Evolutionary conservation across 2,329 filamentous ascomycete species (phyloP).

Genomic region (Xylaria arbuscula): DNA sequence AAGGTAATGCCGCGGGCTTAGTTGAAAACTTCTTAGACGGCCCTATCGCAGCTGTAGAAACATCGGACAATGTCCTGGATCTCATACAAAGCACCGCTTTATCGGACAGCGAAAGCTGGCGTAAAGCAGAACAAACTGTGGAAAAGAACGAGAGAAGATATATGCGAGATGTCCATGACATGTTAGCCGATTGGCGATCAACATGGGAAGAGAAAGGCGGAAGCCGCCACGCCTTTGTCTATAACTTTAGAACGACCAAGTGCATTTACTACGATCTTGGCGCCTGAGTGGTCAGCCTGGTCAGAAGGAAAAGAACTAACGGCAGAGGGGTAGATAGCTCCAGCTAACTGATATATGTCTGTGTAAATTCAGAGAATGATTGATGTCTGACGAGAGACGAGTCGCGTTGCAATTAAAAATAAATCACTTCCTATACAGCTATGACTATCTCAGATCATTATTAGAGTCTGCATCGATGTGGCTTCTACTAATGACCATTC

Average conservation of each 20-base stretch:
- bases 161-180: slow-evolving; percentile 81
- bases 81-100: slow-evolving; percentile 78
- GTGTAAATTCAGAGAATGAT: slow-evolving; percentile 13
- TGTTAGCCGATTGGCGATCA: slow-evolving; percentile 72
- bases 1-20: slow-evolving; percentile 67
- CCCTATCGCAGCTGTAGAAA: slow-evolving; percentile 88
- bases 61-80: slow-evolving; percentile 83
- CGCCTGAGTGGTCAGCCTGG: slow-evolving; percentile 17
- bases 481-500: not conserved
- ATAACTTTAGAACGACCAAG: slow-evolving; percentile 87
- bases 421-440: not conserved
- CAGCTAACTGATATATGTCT: slow-evolving; percentile 2
- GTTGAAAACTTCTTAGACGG: slow-evolving; percentile 78
- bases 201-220: slow-evolving; percentile 65
- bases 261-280: slow-evolving; percentile 87
- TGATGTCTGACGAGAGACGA: slow-evolving; percentile 35
- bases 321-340: slow-evolving; percentile 15
- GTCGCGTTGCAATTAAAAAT: slow-evolving; percentile 13
- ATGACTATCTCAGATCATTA: not conserved
- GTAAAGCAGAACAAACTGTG: slow-evolving; percentile 80
- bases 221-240: slow-evolving; percentile 82
- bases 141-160: slow-evolving; percentile 84
- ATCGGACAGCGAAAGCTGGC: slow-evolving; percentile 86
- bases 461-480: not conserved
- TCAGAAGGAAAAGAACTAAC: not conserved